Base-by-base conservation (phyloP, 495 filamentous ascomycete species). In the Acidomyces sp. region DNA sequence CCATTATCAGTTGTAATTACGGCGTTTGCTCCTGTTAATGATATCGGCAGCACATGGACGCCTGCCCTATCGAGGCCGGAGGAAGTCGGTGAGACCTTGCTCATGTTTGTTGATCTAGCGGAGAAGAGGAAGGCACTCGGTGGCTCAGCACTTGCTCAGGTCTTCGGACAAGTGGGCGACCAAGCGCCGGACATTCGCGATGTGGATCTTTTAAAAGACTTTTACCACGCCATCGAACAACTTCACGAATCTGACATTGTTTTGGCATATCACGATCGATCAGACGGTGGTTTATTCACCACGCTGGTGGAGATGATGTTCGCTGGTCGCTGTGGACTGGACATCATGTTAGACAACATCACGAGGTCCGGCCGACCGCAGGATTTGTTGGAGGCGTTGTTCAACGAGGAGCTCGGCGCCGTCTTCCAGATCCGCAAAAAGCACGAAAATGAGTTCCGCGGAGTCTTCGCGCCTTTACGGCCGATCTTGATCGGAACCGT, bases 291-390 rank as follows among this genome's bases (percentile, higher is more conserved):
- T 53, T 64, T 97, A 3, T 75, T 96, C 51, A 94, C 88, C 10
- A 85, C 88, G 6, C 66, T 96, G 9, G 82, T 76, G 9, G 90
- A 97, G 59, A 96, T 96, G 90, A 92, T 93, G 75, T 95, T 97
- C 53, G 90, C 90, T 9, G 90, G 90, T 20, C 77, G 90, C 30
- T 93, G 86, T 52, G 92, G 92, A 44, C 72, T 83, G 18, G 78
- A 88, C 39, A 65, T 96, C 27, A 80, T 82, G 71, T 62, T 95
- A 45, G 87, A 93, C 55, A 71, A 67, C 29, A 67, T 93, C 36
- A 66, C 56, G 15, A 66, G 63, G 39, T 66, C 78, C 33, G 44
- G 43, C 2, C 24, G 48, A 9, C 61, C 77, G 16, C 58, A 65
- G 10, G 72, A 82, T 53, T 55, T 92, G 34, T 60, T 92, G 3